Evolutionary conservation across 192 early-diverging fungal species (phyloP), one percentile per base, ranked within the genome.

Genomic region (Chytriomyces sp.): DNA sequence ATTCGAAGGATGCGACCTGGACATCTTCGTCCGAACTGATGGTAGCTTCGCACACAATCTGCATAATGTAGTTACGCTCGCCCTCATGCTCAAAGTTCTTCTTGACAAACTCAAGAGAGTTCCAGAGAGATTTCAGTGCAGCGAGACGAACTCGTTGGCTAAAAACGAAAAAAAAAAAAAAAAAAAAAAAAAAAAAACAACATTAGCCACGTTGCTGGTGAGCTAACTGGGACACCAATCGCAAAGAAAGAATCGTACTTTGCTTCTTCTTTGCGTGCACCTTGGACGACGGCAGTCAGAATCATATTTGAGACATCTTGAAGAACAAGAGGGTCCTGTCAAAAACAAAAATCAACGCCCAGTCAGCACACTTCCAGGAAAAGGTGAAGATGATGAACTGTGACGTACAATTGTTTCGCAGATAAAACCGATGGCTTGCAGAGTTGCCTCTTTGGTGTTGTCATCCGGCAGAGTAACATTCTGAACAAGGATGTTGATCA

Each of bases 61-160:
- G 94, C 98, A 99, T 99, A 62, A 99, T 96, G 67, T 94, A 95
- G 83, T 99, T 98, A 69, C 98, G 91, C 83, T 99, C 97, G 68
- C 89, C 91, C 83, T 96, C 95, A 61, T 91, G 85, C 64, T 94
- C 93, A 87, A 99, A 98, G 85, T 98, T 97, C 44, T 87, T 90
- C 76, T 93, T 86, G 50, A 97, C 92, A 86, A 99, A 99, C 86
- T 94, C 94, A 62, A 99, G 88, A 57, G 96, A 94, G 84, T 98
- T 98, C 85, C 90, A 91, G 61, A 99, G 86, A 6, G 98, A 96
- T 59, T 88, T 89, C 72, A 98, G 84, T 47, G 97, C 97, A 10
- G 95, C 93, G 45, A 91, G 83, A 59, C 96, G 91, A 43, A 99
- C 95, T 48, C 94, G 71, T 50, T 61, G 77, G 69, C 77, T 78